Base-by-base conservation (phyloP, 495 filamentous ascomycete genomes). In the Neurospora terricola region DNA sequence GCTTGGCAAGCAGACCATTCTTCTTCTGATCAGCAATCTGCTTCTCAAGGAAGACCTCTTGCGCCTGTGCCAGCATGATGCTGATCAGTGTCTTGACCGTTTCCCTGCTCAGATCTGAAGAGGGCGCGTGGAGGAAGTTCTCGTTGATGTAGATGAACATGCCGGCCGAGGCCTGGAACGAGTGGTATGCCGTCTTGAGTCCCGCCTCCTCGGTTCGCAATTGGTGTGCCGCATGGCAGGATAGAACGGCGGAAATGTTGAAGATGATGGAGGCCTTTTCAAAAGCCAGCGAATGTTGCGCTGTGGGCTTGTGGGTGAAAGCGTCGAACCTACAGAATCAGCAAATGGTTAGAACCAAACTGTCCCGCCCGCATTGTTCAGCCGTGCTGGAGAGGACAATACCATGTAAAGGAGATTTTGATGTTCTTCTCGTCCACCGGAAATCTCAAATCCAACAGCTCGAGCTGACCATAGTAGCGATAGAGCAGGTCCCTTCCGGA, bases 81-180 rank as follows among this genome's bases (percentile, higher is more conserved):
- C 89, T 88, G 79, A 99, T 98, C 73, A 99, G 81, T 1, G 94
- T 94, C 83, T 97, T 97, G 73, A 99, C 93, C 4, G 96, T 98
- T 18, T 98, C 94, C 73, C 94, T 87, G 80, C 94, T 97, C 40
- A 99, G 83, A 78, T 99, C 96, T 36, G 92, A 96, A 11, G 94
- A 97, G 4, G 96, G 96, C 40, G 96, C 96, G 78, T 99, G 96
- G 48, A 98, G 84, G 82, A 99, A 99, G 83, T 99, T 98, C 83
- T 98, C 94, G 81, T 98, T 99, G 84, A 99, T 98, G 77, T 99
- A 99, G 23, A 94, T 98, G 82, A 98, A 99, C 96, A 99, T 99
- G 81, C 96, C 96, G 12, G 96, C 96, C 34, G 94, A 92, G 40
- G 96, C 96, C 81, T 99, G 96, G 85, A 98, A 98, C 27, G 96